Percentiles rank a stretch among this genome's conserved stretches.
Evolutionary conservation across 192 early-diverging fungal genomes (phyloP).

Genomic region (Borealophlyctis nickersoniae): DNA sequence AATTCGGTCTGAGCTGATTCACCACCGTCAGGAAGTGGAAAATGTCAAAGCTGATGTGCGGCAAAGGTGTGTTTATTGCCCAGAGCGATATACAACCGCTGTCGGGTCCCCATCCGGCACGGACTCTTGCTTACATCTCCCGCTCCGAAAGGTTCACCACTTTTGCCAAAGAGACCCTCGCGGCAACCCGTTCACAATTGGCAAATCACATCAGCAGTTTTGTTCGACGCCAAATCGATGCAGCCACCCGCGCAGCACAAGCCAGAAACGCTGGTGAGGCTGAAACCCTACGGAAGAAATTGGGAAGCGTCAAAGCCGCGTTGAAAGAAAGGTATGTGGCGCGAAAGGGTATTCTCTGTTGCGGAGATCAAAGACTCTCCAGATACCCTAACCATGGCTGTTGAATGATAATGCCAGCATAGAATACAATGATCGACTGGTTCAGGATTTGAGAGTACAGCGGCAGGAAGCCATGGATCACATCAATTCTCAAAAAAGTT

Average conservation of each 20-base stretch:
- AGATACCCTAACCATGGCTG: too few species aligned
- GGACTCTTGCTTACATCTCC: background rate
- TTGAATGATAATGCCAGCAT: slow-evolving; percentile 6
- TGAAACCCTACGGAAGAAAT: slow-evolving; percentile 11
- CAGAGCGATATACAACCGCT: too few species aligned
- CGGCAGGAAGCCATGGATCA: slow-evolving; percentile 15
- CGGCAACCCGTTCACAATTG: background rate
- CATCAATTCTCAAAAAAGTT: slow-evolving; percentile 25
- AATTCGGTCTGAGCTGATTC: slow-evolving; percentile 19
- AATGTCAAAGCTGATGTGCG: slow-evolving; percentile 14
- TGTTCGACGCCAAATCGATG: background rate
- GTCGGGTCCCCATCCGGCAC: background rate
- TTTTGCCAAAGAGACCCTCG: background rate
- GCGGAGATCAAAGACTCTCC: background rate
- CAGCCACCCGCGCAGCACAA: background rate
- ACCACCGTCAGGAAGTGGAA: slow-evolving; percentile 17
- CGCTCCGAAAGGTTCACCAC: background rate
- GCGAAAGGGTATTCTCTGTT: too few species aligned
- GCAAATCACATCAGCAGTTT: background rate
- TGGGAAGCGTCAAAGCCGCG: slow-evolving; percentile 13
- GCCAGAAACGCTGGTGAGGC: slow-evolving; percentile 14
- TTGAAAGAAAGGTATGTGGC: slow-evolving; percentile 15
- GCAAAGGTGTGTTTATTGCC: slow-evolving; percentile 10
- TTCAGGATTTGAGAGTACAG: background rate
- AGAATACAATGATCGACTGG: slow-evolving; percentile 3